phyloP scores from a whole-genome alignment of 2,329 filamentous ascomycete genomes.

The Fusarium sororula region DNA sequence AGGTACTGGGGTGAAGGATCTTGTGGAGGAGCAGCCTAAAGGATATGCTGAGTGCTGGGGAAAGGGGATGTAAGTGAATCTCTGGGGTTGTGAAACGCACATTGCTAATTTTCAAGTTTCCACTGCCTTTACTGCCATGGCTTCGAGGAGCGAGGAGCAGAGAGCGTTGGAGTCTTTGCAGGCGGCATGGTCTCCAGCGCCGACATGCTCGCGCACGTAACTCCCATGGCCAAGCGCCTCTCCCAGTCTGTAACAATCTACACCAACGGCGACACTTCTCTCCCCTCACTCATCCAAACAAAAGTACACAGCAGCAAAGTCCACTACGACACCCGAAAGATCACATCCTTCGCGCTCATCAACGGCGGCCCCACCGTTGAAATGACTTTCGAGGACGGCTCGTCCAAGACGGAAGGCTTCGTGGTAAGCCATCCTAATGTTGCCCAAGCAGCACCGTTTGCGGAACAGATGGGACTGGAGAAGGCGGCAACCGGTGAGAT shows the following conservation, averaged over 20 bases:
- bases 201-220: constrained; percentile 50
- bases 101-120: constrained; percentile 47
- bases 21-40: constrained; percentile 56
- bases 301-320: constrained; percentile 48
- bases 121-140: constrained; percentile 70
- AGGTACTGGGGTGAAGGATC: constrained; percentile 62
- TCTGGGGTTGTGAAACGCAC: background rate
- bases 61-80: constrained; percentile 54
- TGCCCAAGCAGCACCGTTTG: constrained; percentile 53
- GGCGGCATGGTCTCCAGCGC: constrained; percentile 46
- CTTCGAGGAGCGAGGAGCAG: constrained; percentile 62
- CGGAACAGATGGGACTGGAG: constrained; percentile 55
- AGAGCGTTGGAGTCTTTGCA: constrained; percentile 58
- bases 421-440: constrained; percentile 51
- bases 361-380: constrained; percentile 42
- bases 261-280: constrained; percentile 54
- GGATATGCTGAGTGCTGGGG: constrained; percentile 67
- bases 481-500: constrained; percentile 55
- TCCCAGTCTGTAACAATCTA: constrained; percentile 59
- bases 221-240: constrained; percentile 56
- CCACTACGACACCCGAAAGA: constrained; percentile 48
- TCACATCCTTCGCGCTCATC: constrained; percentile 44
- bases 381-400: constrained; percentile 54
- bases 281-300: constrained; percentile 44
- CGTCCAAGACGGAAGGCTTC: constrained; percentile 50